Evolutionary conservation across 2,329 filamentous ascomycete genomes (phyloP).

Genomic region (Colletotrichum chlorophyti): DNA sequence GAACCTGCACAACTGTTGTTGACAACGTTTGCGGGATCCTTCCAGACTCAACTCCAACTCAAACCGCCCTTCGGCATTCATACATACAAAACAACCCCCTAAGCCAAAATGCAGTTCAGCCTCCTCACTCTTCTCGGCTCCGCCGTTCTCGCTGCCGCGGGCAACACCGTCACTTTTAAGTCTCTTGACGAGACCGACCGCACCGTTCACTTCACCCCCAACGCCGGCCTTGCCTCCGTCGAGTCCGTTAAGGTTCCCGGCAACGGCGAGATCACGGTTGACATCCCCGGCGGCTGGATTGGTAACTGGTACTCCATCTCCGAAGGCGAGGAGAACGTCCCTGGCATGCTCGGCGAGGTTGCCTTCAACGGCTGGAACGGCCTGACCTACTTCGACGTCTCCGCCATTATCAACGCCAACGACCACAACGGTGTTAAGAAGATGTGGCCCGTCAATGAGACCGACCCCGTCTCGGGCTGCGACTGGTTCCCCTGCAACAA

Average conservation of each 20-base stretch:
- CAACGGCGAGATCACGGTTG: conserved; percentile 45
- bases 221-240: conserved; percentile 43
- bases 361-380: conserved; percentile 55
- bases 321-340: conserved; percentile 47
- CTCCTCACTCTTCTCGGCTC: conserved; percentile 49
- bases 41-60: conserved; percentile 6
- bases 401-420: conserved; percentile 59
- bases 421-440: conserved; percentile 61
- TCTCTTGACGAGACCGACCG: conserved; percentile 61
- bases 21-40: conserved; percentile 18
- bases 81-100: conserved; percentile 4
- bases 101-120: conserved; percentile 61
- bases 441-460: conserved; percentile 52
- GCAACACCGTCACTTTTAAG: conserved; percentile 62
- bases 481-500: conserved; percentile 58
- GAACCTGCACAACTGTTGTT: conserved; percentile 23
- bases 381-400: conserved; percentile 64
- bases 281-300: conserved; percentile 51
- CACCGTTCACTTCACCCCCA: conserved; percentile 58
- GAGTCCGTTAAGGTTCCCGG: conserved; percentile 47
- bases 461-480: conserved; percentile 56
- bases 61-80: conserved; percentile 29
- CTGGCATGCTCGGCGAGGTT: conserved; percentile 62
- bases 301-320: conserved; percentile 59
- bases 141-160: conserved; percentile 48